Conservation (phyloP, 2,329 filamentous ascomycete species). For the Taxawa tesnikishii region DNA sequence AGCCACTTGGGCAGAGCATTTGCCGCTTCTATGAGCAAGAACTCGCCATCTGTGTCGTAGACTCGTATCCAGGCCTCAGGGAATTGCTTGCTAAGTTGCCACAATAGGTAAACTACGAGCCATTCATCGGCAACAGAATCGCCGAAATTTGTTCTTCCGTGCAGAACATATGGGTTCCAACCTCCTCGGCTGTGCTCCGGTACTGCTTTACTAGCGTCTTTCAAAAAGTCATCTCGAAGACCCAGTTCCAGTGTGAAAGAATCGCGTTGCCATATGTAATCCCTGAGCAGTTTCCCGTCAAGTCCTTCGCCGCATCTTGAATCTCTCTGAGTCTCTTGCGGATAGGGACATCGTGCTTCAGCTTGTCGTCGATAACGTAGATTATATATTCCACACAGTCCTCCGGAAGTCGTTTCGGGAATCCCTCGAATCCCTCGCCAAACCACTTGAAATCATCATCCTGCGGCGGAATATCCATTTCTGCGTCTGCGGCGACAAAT, state of each 20-base stretch:
- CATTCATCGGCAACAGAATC: constrained; percentile 97
- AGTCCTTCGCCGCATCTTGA: constrained; percentile 52
- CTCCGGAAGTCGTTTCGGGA: constrained; percentile 60
- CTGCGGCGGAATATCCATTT: constrained; percentile 20
- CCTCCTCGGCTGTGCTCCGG: no score
- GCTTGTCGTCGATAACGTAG: constrained; percentile 51
- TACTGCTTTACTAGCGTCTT: neutral
- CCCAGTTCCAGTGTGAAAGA: constrained; percentile 54
- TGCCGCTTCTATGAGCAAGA: constrained; percentile 86
- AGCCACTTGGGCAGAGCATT: constrained; percentile 81
- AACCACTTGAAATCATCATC: constrained; percentile 53
- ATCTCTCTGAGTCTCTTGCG: constrained; percentile 57
- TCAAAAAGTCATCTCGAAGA: no score
- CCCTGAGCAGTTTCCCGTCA: constrained; percentile 56
- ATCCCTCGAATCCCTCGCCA: constrained; percentile 51
- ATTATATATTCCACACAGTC: constrained; percentile 80
- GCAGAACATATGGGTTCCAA: constrained; percentile 35
- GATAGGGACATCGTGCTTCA: constrained; percentile 39
- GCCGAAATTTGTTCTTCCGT: constrained; percentile 73
- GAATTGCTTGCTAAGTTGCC: constrained; percentile 64
- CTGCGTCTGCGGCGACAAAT: no score
- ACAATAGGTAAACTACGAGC: constrained; percentile 83
- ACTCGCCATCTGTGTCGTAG: constrained; percentile 85
- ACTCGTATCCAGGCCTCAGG: constrained; percentile 69
- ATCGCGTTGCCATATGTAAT: constrained; percentile 94